Percentiles rank a stretch among this genome's conserved stretches.
Conservation (phyloP, 768 basidiomycete species). For the Cystofilobasidium bisporidii region DNA sequence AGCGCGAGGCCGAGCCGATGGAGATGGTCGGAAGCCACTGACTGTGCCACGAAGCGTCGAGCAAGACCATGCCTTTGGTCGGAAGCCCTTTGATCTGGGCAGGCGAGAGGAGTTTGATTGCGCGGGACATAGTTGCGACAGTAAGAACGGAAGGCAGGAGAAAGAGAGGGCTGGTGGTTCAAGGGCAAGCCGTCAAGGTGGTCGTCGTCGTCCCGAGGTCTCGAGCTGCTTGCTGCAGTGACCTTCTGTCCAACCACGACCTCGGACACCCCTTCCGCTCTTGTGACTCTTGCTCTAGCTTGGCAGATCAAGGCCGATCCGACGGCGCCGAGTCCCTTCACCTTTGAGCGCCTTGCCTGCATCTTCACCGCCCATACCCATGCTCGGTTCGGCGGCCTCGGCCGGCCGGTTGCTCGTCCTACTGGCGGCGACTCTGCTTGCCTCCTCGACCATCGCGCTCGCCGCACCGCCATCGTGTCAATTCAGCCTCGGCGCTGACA, state of each 20-base stretch:
- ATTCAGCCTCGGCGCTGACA: neutral
- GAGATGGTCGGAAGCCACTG: neutral
- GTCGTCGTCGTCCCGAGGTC: neutral
- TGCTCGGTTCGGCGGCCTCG: too few relatives aligned
- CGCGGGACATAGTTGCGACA: neutral
- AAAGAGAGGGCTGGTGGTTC: too few relatives aligned
- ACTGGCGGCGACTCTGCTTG: neutral
- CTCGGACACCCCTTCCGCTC: too few relatives aligned
- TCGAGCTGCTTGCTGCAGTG: too few relatives aligned
- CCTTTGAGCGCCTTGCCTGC: too few relatives aligned
- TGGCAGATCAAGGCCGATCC: too few relatives aligned
- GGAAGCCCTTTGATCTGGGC: neutral
- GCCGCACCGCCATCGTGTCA: neutral
- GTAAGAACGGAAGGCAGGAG: neutral
- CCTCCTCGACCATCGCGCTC: neutral
- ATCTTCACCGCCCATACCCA: too few relatives aligned
- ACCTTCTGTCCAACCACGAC: neutral
- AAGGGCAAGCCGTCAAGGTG: too few relatives aligned
- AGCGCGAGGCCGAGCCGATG: too few relatives aligned
- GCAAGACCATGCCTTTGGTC: neutral
- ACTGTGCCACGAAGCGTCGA: slow-evolving; percentile 26
- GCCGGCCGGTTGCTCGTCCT: neutral
- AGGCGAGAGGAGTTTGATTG: slow-evolving; percentile 10
- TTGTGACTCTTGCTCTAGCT: too few relatives aligned
- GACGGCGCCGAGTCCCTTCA: too few relatives aligned